Conservation (phyloP, 768 basidiomycete genomes). For the Lepiota venenata region DNA sequence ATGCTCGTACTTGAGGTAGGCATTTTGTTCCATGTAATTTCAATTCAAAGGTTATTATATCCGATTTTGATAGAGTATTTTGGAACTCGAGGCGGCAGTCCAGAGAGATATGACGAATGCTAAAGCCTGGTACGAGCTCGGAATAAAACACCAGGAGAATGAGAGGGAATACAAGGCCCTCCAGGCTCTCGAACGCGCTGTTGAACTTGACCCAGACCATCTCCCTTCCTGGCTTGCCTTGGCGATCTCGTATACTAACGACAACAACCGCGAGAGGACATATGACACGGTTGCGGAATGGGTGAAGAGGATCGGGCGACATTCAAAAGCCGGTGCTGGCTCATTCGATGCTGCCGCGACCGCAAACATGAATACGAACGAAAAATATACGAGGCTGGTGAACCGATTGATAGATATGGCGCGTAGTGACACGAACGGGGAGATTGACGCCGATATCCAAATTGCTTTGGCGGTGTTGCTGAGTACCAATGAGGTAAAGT, state of each 20-base stretch:
- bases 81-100: slow-evolving; percentile 88
- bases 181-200: slow-evolving; percentile 74
- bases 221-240: slow-evolving; percentile 87
- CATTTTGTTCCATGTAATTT: slow-evolving; percentile 1
- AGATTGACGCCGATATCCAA: slow-evolving; percentile 92
- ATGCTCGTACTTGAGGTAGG: slow-evolving; percentile 41
- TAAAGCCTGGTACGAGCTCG: slow-evolving; percentile 84
- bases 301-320: slow-evolving; percentile 64
- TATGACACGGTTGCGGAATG: slow-evolving; percentile 83
- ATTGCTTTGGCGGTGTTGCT: slow-evolving; percentile 91
- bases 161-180: slow-evolving; percentile 92
- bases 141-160: slow-evolving; percentile 97
- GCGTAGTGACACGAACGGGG: slow-evolving; percentile 47
- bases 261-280: slow-evolving; percentile 70
- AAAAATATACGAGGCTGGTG: slow-evolving; percentile 55
- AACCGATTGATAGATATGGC: slow-evolving; percentile 83
- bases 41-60: slow-evolving; percentile 15
- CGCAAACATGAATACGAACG: slow-evolving; percentile 26
- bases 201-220: slow-evolving; percentile 76
- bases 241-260: slow-evolving; percentile 89
- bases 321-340: slow-evolving; percentile 25
- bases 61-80: slow-evolving; percentile 55
- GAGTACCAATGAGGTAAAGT: slow-evolving; percentile 81
- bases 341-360: slow-evolving; percentile 40
- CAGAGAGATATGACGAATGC: slow-evolving; percentile 73